phyloP scores from a whole-genome alignment of 2,329 filamentous ascomycete species.

The Claviceps maximensis region DNA sequence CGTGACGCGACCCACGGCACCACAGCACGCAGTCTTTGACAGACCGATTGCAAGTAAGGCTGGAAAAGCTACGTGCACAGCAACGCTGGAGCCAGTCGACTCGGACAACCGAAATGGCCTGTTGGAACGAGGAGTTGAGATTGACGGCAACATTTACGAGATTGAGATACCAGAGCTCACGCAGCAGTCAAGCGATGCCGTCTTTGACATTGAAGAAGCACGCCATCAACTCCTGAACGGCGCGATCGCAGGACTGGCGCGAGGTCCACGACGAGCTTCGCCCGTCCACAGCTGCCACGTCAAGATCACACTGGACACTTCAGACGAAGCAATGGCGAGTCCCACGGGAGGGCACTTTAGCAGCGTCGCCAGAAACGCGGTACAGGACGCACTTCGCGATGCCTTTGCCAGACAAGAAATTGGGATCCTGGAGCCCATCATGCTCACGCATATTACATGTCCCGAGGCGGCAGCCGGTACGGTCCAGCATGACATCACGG shows the following conservation, averaged over 20 bases:
- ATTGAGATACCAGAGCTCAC: slow-evolving; percentile 40
- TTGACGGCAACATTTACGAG: slow-evolving; percentile 58
- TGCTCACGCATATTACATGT: slow-evolving; percentile 76
- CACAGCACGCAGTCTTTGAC: slow-evolving; percentile 56
- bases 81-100: slow-evolving; percentile 48
- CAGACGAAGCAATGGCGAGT: slow-evolving; percentile 38
- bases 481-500: slow-evolving; percentile 70
- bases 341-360: slow-evolving; percentile 57
- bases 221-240: slow-evolving; percentile 60
- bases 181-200: slow-evolving; percentile 31
- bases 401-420: slow-evolving; percentile 42
- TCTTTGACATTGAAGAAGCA: slow-evolving; percentile 36
- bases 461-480: slow-evolving; percentile 69
- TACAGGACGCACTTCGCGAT: slow-evolving; percentile 54
- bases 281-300: slow-evolving; percentile 68
- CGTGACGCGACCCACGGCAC: slow-evolving; percentile 42
- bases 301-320: slow-evolving; percentile 53
- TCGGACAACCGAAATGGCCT: slow-evolving; percentile 23
- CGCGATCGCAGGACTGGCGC: slow-evolving; percentile 67
- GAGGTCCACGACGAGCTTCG: slow-evolving; percentile 68
- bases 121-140: slow-evolving; percentile 30
- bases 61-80: slow-evolving; percentile 65
- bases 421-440: slow-evolving; percentile 80
- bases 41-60: slow-evolving; percentile 67
- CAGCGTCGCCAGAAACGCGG: slow-evolving; percentile 46